Percentiles rank a stretch among this genome's conserved stretches.
Conservation (phyloP, 495 filamentous ascomycete genomes). For the Parathielavia hyrcaniae region DNA sequence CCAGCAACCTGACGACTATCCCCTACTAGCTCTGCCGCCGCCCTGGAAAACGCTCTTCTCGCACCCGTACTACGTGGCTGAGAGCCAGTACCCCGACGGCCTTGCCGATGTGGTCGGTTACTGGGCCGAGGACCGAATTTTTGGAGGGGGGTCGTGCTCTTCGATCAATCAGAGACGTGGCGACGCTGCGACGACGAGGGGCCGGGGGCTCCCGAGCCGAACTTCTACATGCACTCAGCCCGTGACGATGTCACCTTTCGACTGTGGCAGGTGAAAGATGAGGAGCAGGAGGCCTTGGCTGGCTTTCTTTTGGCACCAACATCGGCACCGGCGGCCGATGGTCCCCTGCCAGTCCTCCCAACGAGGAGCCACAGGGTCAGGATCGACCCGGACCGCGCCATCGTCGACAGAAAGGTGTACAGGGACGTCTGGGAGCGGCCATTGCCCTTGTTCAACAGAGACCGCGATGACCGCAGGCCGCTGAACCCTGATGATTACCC, state of each 20-base stretch:
- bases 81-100: slow-evolving; percentile 4
- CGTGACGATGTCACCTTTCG: background rate
- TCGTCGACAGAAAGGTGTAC: background rate
- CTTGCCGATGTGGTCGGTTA: slow-evolving; percentile 10
- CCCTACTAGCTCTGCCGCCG: background rate
- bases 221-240: slow-evolving; percentile 5
- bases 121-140: slow-evolving; percentile 13
- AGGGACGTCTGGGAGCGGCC: background rate
- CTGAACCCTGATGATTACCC: background rate
- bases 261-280: slow-evolving; percentile 5
- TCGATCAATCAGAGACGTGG: slow-evolving; percentile 1
- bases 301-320: background rate
- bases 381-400: background rate
- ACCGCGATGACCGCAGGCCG: background rate
- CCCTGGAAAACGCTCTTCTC: background rate
- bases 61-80: background rate
- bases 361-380: background rate
- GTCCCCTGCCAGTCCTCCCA: background rate
- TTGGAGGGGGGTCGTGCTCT: slow-evolving; percentile 7
- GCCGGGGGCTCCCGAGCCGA: background rate
- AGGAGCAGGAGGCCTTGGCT: background rate
- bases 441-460: background rate
- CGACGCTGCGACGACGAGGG: background rate
- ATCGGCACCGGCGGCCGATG: background rate
- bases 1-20: background rate